Base-by-base conservation (phyloP, 2,329 filamentous ascomycete species). In the Aspergillus sergii region DNA sequence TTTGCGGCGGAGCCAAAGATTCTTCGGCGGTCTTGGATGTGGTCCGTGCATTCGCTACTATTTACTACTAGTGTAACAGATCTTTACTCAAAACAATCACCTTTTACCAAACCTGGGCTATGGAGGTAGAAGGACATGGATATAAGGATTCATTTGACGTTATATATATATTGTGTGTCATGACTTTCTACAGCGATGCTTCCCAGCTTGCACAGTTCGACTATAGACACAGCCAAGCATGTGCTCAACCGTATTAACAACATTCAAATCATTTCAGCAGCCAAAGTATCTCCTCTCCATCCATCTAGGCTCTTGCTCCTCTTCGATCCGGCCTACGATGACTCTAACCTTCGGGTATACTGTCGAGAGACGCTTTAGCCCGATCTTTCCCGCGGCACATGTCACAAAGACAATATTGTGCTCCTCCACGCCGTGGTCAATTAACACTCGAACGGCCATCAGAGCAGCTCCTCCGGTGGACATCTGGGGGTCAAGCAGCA, bases 401-500 rank as follows among this genome's bases (percentile, higher is more conserved):
- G 94, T 97, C 45, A 96, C 94, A 75, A 98, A 90, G 39, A 97
- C 92, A 68, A 99, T 97, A 68, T 85, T 89, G 53, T 92, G 87
- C 74, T 95, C 89, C 7, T 87, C 81, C 8, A 98, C 94, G 12
- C 95, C 95, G 73, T 98, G 94, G 76, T 99, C 95, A 19, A 97
- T 88, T 59, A 99, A 82, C n/a, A 98, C 92, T 73, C 95, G 91
- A 48, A 98, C 94, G 0, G 95, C 93, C 95, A 99, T 99, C 62
- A 99, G 81, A 5, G 88, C 88, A 14, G 88, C 87, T 41, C 94
- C 94, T 50, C 95, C 95, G 65, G 90, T 94, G 30, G 92, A 93
- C 91, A 98, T 97, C 75, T 99, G 95, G 16, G 94, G 90, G 77
- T 98, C 95, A 23, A 98, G 82, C 9, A 99, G 83, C 64, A 99